phyloP scores from a whole-genome alignment of 2,329 filamentous ascomycete genomes.

The Aspergillus floridensis region DNA sequence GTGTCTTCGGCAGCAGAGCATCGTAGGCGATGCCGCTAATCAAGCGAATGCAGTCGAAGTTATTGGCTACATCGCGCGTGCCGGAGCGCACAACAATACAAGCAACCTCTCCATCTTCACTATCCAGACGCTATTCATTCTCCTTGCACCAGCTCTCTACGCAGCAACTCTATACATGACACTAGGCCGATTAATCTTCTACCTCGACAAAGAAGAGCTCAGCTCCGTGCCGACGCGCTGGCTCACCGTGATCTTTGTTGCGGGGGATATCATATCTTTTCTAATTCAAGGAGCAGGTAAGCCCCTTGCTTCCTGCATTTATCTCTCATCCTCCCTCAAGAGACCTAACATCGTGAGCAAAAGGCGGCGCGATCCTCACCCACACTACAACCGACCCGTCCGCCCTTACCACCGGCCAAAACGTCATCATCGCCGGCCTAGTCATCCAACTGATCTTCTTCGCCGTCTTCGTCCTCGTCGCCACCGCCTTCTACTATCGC shows the following conservation, averaged over 20 bases:
- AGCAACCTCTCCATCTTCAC: slow-evolving; percentile 27
- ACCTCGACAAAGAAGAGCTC: slow-evolving; percentile 31
- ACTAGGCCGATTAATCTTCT: slow-evolving; percentile 35
- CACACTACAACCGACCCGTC: slow-evolving; percentile 3
- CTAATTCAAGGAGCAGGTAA: slow-evolving; percentile 30
- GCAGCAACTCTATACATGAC: slow-evolving; percentile 42
- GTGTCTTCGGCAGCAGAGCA: slow-evolving; percentile 6
- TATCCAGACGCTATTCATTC: slow-evolving; percentile 34
- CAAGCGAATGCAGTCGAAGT: slow-evolving; percentile 44
- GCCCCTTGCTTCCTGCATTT: not conserved
- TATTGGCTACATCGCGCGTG: slow-evolving; percentile 31
- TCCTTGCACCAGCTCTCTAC: slow-evolving; percentile 42
- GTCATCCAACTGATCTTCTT: slow-evolving; percentile 59
- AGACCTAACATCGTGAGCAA: not conserved
- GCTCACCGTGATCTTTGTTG: slow-evolving; percentile 40
- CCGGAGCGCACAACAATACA: slow-evolving; percentile 25
- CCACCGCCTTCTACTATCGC: slow-evolving; percentile 50
- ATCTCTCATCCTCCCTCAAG: too few species aligned
- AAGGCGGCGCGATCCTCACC: slow-evolving; percentile 19
- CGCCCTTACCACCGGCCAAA: slow-evolving; percentile 14
- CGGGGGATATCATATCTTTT: slow-evolving; percentile 35
- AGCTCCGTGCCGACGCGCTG: slow-evolving; percentile 32
- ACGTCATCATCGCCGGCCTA: slow-evolving; percentile 56
- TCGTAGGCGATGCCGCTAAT: not conserved
- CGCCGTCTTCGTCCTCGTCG: slow-evolving; percentile 52